Base-by-base conservation (phyloP, 2,329 filamentous ascomycete genomes). In the Nemania sp. region DNA sequence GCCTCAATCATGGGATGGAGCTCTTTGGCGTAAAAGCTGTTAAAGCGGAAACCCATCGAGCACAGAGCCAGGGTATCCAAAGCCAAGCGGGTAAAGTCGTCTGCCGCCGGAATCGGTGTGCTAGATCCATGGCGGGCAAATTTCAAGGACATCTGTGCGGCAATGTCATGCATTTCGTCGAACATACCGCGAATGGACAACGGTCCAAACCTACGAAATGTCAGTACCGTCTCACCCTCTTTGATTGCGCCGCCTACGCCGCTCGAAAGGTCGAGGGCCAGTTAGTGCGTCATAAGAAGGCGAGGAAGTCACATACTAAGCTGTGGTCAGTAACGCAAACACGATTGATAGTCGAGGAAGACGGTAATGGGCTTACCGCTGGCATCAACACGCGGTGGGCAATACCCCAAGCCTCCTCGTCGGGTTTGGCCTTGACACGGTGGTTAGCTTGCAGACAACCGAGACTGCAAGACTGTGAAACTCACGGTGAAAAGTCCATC, bases 21-120 rank as follows among this genome's bases (percentile, higher is more conserved):
- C 9, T 85, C 79, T 13, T 90, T 83, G 29, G 80, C 80, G 70
- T 92, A 92, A 74, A 88, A 91, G 1, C 84, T 88, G 74, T 92
- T 92, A 80, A 92, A 92, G 17, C 89, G 85, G 60, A 81, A 88
- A 39, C 84, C 83, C 85, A 90, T 89, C n/a, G 85, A 79, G 72
- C 88, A 89, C 2, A 92, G 80, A 1, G 87, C 87, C 9, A 92
- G 81, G 0, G 88, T 89, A 70, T 92, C 90, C 2, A 92, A 80
- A 0, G 89, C 86, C 34, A 92, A 76, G n/a, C 89, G 2, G 40
- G 71, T 72, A 43, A 72, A 72, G 39, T 72, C 71, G 2, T 71
- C 69, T 1, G 67, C 49, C 13, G 84, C 83, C 46, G 80, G 76
- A 59, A 92, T 88, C 10, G 81, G 77, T 46, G 80, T 72, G 1